These are phyloP conservation scores for Plasmodium gallinaceum DNA, from an alignment of 169 alveolate species.

Conservation along the genomic window DNA sequence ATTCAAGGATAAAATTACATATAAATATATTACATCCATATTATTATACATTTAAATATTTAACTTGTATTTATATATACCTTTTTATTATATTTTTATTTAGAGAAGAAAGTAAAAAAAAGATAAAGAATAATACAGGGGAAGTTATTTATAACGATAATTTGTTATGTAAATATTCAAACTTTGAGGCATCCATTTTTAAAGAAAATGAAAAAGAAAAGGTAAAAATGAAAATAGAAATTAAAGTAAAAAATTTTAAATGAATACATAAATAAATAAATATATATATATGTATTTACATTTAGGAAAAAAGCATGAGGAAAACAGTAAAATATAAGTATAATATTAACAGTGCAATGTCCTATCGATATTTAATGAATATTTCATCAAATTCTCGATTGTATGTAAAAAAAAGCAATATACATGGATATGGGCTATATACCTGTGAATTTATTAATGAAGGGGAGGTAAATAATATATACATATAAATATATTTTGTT, in stretches of 20 bases:
- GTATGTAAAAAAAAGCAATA: slow-evolving; percentile 86
- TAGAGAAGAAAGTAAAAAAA: slow-evolving; percentile 27
- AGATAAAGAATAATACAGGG: slow-evolving; percentile 32
- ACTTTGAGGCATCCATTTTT: slow-evolving; percentile 44
- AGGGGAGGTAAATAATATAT: slow-evolving; percentile 86
- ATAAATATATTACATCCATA: neutral
- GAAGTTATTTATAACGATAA: slow-evolving; percentile 56
- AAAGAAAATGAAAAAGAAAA: slow-evolving; percentile 63
- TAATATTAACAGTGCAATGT: slow-evolving; percentile 78
- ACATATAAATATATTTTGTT: neutral
- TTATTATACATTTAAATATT: neutral
- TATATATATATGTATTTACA: neutral
- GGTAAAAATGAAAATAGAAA: slow-evolving; percentile 9
- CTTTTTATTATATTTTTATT: neutral
- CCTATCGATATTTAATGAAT: slow-evolving; percentile 84
- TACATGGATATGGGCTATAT: slow-evolving; percentile 95
- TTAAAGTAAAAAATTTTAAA: neutral
- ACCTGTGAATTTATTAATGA: slow-evolving; percentile 91
- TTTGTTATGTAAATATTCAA: slow-evolving; percentile 64
- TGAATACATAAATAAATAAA: too few relatives aligned
- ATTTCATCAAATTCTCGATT: slow-evolving; percentile 85
- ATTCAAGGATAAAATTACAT: neutral
- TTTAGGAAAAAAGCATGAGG: slow-evolving; percentile 51
- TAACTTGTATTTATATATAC: neutral
- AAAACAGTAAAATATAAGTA: slow-evolving; percentile 78